A percentile compares a stretch with the other conserved stretches of the same genome.
Conservation (phyloP, 768 basidiomycete genomes). For the Boletellus ananiceps region DNA sequence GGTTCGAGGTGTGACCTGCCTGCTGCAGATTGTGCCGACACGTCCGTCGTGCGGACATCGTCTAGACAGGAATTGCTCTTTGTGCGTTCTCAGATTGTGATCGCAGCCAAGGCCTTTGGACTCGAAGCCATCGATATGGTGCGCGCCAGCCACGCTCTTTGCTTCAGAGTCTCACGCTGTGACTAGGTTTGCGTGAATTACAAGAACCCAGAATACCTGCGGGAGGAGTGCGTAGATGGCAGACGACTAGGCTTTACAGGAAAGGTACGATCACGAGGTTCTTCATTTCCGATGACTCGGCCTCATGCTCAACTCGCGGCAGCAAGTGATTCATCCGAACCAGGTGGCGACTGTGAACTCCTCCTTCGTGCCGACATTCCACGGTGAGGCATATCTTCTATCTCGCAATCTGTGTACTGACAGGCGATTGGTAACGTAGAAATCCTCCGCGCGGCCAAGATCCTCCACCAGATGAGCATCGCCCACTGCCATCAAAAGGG, state of each 20-base stretch:
- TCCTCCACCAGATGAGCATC: constrained; percentile 59
- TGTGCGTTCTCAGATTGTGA: constrained; percentile 77
- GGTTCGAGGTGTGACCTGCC: neutral
- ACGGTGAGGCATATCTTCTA: constrained; percentile 42
- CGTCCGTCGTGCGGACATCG: constrained; percentile 70
- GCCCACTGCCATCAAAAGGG: constrained; percentile 53
- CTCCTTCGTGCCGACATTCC: constrained; percentile 69
- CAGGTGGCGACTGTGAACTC: constrained; percentile 77
- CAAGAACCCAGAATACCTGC: constrained; percentile 60
- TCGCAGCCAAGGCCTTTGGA: constrained; percentile 77
- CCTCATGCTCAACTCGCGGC: constrained; percentile 4
- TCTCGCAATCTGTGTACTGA: neutral
- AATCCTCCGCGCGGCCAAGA: constrained; percentile 69
- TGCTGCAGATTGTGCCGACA: constrained; percentile 81
- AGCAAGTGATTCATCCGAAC: constrained; percentile 94
- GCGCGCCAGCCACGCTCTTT: constrained; percentile 2
- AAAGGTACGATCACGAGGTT: constrained; percentile 48
- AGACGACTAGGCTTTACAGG: constrained; percentile 84
- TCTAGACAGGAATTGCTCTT: constrained; percentile 76
- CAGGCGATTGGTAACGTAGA: constrained; percentile 39
- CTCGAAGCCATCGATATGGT: constrained; percentile 92
- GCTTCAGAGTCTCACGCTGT: constrained; percentile 1
- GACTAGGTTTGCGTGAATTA: constrained; percentile 83
- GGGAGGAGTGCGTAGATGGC: constrained; percentile 77
- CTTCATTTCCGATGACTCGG: neutral